Conservation (phyloP, 2,329 filamentous ascomycete genomes). For the Westerdykella aurantiaca region DNA sequence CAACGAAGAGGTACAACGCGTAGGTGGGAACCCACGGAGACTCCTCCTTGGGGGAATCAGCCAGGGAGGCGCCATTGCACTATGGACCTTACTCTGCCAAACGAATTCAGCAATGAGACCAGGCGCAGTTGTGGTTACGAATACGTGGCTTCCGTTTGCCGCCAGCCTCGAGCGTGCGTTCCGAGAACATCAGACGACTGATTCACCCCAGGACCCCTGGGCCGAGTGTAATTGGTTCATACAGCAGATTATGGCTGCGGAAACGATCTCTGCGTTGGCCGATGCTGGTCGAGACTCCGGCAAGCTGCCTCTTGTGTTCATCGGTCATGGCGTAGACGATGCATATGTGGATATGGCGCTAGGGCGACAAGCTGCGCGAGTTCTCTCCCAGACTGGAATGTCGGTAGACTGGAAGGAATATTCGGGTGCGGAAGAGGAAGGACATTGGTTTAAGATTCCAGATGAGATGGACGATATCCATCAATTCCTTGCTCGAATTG, state of each 20-base stretch:
- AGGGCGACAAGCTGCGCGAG: constrained; percentile 29
- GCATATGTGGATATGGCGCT: constrained; percentile 35
- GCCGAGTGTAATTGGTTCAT: neutral
- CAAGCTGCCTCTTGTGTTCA: constrained; percentile 33
- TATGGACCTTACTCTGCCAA: too few species aligned
- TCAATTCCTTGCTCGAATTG: constrained; percentile 1
- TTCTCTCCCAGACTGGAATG: constrained; percentile 33
- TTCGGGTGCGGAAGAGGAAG: constrained; percentile 23
- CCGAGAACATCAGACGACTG: neutral
- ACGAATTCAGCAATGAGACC: too few species aligned
- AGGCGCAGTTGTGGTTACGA: too few species aligned
- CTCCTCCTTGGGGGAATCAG: too few species aligned
- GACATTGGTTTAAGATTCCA: constrained; percentile 46
- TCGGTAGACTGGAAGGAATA: constrained; percentile 39
- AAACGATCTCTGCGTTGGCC: neutral
- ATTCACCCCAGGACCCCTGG: neutral
- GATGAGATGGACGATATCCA: constrained; percentile 45
- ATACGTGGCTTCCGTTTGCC: too few species aligned
- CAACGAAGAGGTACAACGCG: too few species aligned
- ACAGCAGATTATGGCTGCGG: constrained; percentile 1
- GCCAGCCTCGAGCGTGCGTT: too few species aligned
- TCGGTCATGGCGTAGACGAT: constrained; percentile 43
- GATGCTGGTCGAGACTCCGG: neutral
- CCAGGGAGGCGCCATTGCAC: too few species aligned
- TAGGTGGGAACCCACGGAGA: too few species aligned